phyloP scores from a whole-genome alignment of 192 early-diverging fungal species.

The Cetraspora pellucida region DNA sequence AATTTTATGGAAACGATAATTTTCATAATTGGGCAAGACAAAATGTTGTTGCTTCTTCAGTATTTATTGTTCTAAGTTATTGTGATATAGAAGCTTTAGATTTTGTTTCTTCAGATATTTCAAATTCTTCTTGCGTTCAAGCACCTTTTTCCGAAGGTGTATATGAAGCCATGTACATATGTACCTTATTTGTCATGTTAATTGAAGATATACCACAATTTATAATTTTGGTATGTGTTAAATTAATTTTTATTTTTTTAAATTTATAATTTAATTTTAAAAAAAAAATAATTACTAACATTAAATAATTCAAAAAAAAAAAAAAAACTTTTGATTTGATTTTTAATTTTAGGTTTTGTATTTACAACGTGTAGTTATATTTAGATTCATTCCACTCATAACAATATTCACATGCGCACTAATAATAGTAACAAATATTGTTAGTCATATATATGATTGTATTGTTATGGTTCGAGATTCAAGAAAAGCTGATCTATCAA shows the following conservation, averaged over 20 bases:
- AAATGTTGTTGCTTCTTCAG: background rate
- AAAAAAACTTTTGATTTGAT: background rate
- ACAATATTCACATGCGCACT: background rate
- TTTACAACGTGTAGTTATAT: background rate
- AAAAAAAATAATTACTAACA: too few species aligned
- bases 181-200: background rate
- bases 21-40: background rate
- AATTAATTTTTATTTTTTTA: background rate
- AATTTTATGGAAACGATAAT: background rate
- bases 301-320: too few species aligned
- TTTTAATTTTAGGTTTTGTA: background rate
- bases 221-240: background rate
- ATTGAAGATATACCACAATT: conserved; percentile 11
- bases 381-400: background rate
- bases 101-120: background rate
- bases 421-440: background rate
- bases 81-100: background rate
- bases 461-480: background rate
- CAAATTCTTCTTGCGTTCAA: background rate
- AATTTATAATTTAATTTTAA: too few species aligned
- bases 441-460: background rate
- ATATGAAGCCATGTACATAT: background rate
- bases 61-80: background rate
- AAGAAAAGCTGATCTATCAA: too few species aligned
- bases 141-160: background rate